These are phyloP conservation scores for Potentilla sterilis DNA, from an alignment of 306 rosid species.

Conservation along the genomic window DNA sequence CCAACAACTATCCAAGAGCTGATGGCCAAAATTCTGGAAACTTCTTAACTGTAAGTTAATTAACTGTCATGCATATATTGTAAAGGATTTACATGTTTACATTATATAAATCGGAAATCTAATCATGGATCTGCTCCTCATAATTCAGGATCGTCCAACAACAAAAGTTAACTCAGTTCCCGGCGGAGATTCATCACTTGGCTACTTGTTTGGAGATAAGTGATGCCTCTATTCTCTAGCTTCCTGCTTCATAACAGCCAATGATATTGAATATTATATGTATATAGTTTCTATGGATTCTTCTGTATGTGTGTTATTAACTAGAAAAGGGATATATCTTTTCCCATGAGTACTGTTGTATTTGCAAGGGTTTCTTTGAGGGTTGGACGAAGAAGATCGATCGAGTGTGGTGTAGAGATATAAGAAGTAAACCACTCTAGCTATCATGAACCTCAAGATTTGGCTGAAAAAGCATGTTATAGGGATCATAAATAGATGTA, in stretches of 20 bases:
- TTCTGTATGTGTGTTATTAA: neutral
- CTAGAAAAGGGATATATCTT: slow-evolving; percentile 16
- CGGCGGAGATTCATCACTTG: slow-evolving; percentile 83
- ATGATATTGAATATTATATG: neutral
- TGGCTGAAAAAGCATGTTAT: neutral
- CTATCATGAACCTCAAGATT: neutral
- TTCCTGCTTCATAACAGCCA: slow-evolving; percentile 10
- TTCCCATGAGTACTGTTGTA: neutral
- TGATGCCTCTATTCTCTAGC: slow-evolving; percentile 18
- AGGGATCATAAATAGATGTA: neutral
- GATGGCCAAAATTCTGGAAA: slow-evolving; percentile 49
- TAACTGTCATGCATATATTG: neutral
- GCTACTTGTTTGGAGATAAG: slow-evolving; percentile 88
- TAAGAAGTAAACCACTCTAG: neutral
- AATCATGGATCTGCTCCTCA: slow-evolving; percentile 5
- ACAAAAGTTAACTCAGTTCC: slow-evolving; percentile 75
- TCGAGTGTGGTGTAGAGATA: neutral
- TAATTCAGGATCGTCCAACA: slow-evolving; percentile 69
- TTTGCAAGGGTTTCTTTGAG: slow-evolving; percentile 1
- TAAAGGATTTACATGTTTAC: neutral
- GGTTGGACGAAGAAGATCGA: neutral
- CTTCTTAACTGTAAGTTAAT: slow-evolving; percentile 47
- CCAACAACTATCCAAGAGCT: slow-evolving; percentile 49
- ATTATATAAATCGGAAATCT: neutral
- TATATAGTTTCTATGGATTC: neutral